These are phyloP conservation scores for Senecio squalidus DNA, from an alignment of 140 eudicot species.

Conservation along the genomic window DNA sequence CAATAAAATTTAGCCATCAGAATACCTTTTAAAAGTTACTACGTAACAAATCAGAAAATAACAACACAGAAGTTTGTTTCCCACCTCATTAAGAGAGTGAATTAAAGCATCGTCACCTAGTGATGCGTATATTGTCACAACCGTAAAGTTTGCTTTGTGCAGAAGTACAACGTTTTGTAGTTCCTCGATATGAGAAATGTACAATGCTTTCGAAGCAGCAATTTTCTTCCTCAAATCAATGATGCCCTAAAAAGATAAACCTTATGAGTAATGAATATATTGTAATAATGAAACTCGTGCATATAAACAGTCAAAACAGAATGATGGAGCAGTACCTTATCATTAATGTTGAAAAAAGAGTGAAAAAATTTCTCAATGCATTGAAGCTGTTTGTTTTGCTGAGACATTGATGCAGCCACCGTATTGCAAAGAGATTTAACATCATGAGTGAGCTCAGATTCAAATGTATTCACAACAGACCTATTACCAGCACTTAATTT, in stretches of 20 bases:
- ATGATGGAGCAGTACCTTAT: conserved; percentile 47
- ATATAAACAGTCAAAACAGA: no score
- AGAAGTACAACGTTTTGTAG: conserved; percentile 71
- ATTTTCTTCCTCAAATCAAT: conserved; percentile 63
- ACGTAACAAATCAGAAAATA: no score
- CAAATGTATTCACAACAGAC: conserved; percentile 67
- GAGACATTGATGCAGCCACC: conserved; percentile 61
- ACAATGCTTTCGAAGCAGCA: conserved; percentile 49
- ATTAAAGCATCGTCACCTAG: no score
- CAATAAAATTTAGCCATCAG: no score
- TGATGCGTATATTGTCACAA: no score
- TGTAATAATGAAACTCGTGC: not conserved
- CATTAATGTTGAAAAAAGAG: conserved; percentile 55
- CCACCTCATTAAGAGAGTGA: no score
- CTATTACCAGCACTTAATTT: no score
- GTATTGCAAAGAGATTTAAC: conserved; percentile 59
- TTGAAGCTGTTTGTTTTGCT: conserved; percentile 67
- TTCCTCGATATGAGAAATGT: conserved; percentile 68
- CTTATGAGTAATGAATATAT: not conserved
- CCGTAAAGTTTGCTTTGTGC: conserved; percentile 77
- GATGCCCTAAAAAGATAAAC: conserved; percentile 41
- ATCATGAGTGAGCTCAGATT: conserved; percentile 65
- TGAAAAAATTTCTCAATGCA: conserved; percentile 67
- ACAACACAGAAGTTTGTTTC: no score
- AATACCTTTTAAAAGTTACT: no score